Percentiles rank a stretch among this genome's conserved stretches.
phyloP scores from a whole-genome alignment of 2,329 filamentous ascomycete genomes.

The Lomentospora prolificans region DNA sequence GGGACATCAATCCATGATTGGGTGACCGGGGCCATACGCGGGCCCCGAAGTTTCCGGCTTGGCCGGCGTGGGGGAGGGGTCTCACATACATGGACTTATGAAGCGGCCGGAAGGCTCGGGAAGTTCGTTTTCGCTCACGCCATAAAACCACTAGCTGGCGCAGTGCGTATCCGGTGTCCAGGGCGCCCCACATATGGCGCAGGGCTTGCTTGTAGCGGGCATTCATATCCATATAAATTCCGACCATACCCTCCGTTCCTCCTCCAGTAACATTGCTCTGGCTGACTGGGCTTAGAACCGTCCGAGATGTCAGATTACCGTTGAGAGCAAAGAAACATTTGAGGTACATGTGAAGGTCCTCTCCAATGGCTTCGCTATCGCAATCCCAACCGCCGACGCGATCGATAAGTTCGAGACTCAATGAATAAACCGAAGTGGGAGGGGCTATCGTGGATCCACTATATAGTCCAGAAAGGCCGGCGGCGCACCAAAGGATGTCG shows the following conservation, averaged over 20 bases:
- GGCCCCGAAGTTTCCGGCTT: neutral
- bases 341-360: slow-evolving; percentile 69
- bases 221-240: slow-evolving; percentile 45
- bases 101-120: slow-evolving; percentile 44
- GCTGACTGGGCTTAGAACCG: slow-evolving; percentile 59
- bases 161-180: slow-evolving; percentile 58
- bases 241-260: slow-evolving; percentile 39
- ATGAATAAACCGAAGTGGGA: slow-evolving; percentile 64
- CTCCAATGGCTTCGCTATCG: slow-evolving; percentile 61
- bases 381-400: slow-evolving; percentile 65
- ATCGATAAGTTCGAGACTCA: slow-evolving; percentile 57
- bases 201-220: slow-evolving; percentile 64
- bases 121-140: slow-evolving; percentile 46
- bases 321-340: slow-evolving; percentile 70
- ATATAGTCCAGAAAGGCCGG: slow-evolving; percentile 61
- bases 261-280: slow-evolving; percentile 62
- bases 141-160: slow-evolving; percentile 48
- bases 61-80: neutral
- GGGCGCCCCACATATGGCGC: slow-evolving; percentile 66
- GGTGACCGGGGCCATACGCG: neutral
- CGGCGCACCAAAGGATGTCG: slow-evolving; percentile 63
- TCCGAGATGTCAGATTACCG: slow-evolving; percentile 54
- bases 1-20: neutral
- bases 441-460: slow-evolving; percentile 53
- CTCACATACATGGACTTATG: slow-evolving; percentile 34